Evolutionary conservation across 352 stramenopile species (phyloP), one percentile per base, ranked within the genome.

Genomic region (Phytophthora colocasiae): DNA sequence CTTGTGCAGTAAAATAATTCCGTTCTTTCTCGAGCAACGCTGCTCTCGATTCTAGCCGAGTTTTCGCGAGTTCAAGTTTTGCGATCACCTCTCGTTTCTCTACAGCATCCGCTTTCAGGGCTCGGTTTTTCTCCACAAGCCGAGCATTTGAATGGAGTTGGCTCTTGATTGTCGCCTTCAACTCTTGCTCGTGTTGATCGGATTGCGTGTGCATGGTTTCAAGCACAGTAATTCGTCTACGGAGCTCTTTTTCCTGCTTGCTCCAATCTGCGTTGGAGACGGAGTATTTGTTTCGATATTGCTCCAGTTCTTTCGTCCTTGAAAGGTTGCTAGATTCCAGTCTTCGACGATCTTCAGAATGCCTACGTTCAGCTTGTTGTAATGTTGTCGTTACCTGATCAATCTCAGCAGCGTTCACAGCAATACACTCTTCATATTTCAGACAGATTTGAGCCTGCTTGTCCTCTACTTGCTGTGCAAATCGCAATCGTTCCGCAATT

Each of bases 11-110:
- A 36, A 73, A 69, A 24, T 87, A 78, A 43, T 54, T 60, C 0
- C 75, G 77, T 46, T 89, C 79, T 39, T 77, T 81, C 47, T 89
- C 79, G 6, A 88, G 63, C n/a, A 83, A 31, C 8, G 73, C 8
- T 11, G 85, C 55, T 45, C 72, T 81, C 3, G 81, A 89, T 44
- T 89, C 80, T 1, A 90, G 61, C 2, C 68, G 66, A 5, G 69
- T 78, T 0, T 52, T 50, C n/a, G 60, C 47, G 43, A 57, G 62
- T 46, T 89, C 73, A 15, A 89, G 69, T 24, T 60, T 55, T 29
- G 48, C 29, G 1, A 73, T 63, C 1, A 14, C 39, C 0, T 69
- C 47, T 15, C 59, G 34, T 36, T 75, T 78, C 27, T 75, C 61
- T 7, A 62, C n/a, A 24, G 78, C 58, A 12, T 86, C 61, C 0